Base-by-base conservation (phyloP, 345 rosid genomes). In the Erodium maritimum region DNA sequence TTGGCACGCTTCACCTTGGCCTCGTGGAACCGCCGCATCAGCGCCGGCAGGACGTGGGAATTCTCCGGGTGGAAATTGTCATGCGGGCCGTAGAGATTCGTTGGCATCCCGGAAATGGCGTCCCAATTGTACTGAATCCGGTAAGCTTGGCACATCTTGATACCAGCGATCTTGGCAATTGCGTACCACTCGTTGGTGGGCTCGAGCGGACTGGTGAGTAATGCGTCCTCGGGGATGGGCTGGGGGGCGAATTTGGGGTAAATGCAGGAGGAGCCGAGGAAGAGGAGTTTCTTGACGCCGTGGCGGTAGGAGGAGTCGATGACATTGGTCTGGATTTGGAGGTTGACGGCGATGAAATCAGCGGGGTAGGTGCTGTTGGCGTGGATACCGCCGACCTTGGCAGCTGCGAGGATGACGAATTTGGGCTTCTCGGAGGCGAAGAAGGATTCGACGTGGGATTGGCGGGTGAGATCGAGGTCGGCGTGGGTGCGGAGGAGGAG, bases 151-250 rank as follows among this genome's bases (percentile, higher is more conserved):
- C 99, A 93, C 91, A 83, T 93, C 65, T 89, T 93, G 54, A 93
- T 93, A 6, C 99, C 99, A 0, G 91, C 82, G 5, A 93, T 93
- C 75, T 93, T 93, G 0, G 96, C 99, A 1, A 93, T 60, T 0
- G 96, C 97, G 45, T 93, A 89, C 97, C 99, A 93, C 50, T 93
- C 97, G 21, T 93, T 93, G 0, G 99, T 93, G 1, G 99, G 96
- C 69, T 93, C 99, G 1, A 93, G 69, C 0, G 95, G 85, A 1
- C 79, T 91, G 1, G 97, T 84, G 56, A 93, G 86, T 53, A 93
- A 74, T 17, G 97, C 90, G 0, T 68, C 67, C 59, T 93, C 99
- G 0, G 84, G 83, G 37, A 93, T 93, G 0, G 99, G 97, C 61
- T 93, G 99, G 10, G 97, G 96, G 2, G 99, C 94, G 17, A 83